phyloP scores from a whole-genome alignment of 805 yeast genomes.

The Hanseniaspora hatyaiensis region DNA sequence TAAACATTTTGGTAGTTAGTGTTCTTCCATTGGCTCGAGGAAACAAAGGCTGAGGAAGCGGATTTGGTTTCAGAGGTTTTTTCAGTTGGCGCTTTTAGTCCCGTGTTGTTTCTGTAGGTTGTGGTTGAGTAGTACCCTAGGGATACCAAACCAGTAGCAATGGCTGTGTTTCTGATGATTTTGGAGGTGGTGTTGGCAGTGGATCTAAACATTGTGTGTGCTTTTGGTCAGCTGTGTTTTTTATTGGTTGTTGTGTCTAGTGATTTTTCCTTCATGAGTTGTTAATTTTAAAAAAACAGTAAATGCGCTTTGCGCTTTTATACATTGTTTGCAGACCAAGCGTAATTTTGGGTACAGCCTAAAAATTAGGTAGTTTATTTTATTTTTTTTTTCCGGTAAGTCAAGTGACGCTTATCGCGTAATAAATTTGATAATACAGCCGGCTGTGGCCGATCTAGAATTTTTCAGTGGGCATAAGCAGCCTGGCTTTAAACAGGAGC shows the following conservation, averaged over 20 bases:
- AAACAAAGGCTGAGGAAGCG: slow-evolving; percentile 27
- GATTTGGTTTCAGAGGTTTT: slow-evolving; percentile 25
- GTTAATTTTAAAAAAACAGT: too few species aligned
- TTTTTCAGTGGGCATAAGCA: too few species aligned
- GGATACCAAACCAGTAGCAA: slow-evolving; percentile 25
- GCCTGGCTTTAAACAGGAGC: too few species aligned
- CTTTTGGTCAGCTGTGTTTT: not conserved
- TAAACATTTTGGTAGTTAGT: slow-evolving; percentile 56
- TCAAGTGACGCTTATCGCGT: too few species aligned
- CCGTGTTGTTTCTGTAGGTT: slow-evolving; percentile 20
- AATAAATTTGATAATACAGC: too few species aligned
- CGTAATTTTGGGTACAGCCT: too few species aligned
- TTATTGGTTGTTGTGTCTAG: not conserved
- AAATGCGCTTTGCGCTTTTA: too few species aligned
- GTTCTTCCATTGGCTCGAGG: slow-evolving; percentile 24
- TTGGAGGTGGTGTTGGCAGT: not conserved
- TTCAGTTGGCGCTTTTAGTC: slow-evolving; percentile 16
- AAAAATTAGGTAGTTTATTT: too few species aligned
- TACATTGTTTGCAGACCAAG: too few species aligned
- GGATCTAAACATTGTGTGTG: slow-evolving; percentile 1
- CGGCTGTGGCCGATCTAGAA: too few species aligned
- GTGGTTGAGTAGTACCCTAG: slow-evolving; percentile 19
- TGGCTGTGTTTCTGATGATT: slow-evolving; percentile 14
- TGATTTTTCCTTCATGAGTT: too few species aligned
- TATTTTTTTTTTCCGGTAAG: too few species aligned